These are phyloP conservation scores for Rhizomucor miehei DNA, from an alignment of 371 early-diverging fungal species.

Conservation along the genomic window DNA sequence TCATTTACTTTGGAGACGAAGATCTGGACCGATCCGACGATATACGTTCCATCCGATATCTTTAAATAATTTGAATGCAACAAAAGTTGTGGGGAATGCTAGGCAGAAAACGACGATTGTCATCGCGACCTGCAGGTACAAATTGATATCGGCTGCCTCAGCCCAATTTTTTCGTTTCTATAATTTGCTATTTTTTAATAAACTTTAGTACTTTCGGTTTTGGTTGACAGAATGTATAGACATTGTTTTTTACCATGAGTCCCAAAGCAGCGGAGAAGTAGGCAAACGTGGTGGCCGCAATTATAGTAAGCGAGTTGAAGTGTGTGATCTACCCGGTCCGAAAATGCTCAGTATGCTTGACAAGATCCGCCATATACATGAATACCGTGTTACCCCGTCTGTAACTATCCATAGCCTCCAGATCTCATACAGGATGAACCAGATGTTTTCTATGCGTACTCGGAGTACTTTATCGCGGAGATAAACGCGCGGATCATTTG, in stretches of 20 bases:
- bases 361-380: background rate
- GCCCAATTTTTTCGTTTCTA: slow-evolving; percentile 10
- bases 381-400: slow-evolving; percentile 12
- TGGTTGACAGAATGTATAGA: too few relatives aligned
- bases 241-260: slow-evolving; percentile 8
- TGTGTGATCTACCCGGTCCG: slow-evolving; percentile 14
- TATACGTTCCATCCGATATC: slow-evolving; percentile 15
- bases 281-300: slow-evolving; percentile 9
- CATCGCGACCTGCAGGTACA: slow-evolving; percentile 15
- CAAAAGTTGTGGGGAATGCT: slow-evolving; percentile 8
- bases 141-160: slow-evolving; percentile 5
- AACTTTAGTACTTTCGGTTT: too few relatives aligned
- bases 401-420: slow-evolving; percentile 18
- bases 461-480: slow-evolving; percentile 5
- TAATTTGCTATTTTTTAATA: slow-evolving; percentile 8
- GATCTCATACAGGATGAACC: slow-evolving; percentile 18
- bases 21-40: slow-evolving; percentile 8
- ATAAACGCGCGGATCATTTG: background rate
- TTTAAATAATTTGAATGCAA: slow-evolving; percentile 8
- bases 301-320: slow-evolving; percentile 14
- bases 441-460: slow-evolving; percentile 13
- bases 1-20: slow-evolving; percentile 12
- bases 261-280: slow-evolving; percentile 18
- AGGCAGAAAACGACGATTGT: slow-evolving; percentile 9
- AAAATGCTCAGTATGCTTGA: background rate